These are phyloP conservation scores for Candida glucosophila DNA, from an alignment of 1,139 yeast species.

Conservation along the genomic window DNA sequence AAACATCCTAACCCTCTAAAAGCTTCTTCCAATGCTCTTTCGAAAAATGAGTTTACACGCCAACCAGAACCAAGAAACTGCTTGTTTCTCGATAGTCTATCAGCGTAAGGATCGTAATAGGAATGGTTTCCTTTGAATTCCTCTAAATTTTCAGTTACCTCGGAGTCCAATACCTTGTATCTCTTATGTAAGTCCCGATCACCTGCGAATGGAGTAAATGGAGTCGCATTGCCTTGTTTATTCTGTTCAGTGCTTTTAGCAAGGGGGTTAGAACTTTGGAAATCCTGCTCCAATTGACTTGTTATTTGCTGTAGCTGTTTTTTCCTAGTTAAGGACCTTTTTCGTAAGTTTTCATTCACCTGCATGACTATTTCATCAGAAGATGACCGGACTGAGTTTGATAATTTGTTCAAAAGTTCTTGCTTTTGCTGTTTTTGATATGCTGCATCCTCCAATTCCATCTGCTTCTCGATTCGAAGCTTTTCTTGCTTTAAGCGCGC, in stretches of 20 bases:
- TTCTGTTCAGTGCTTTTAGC: constrained; percentile 13
- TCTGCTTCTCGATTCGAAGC: constrained; percentile 55
- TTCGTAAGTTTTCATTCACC: constrained; percentile 35
- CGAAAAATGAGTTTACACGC: constrained; percentile 59
- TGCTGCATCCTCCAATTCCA: constrained; percentile 58
- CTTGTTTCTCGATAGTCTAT: constrained; percentile 51
- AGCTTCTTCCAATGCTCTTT: constrained; percentile 78
- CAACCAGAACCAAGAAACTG: constrained; percentile 85
- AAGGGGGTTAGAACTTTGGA: constrained; percentile 19
- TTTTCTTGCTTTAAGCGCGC: constrained; percentile 53
- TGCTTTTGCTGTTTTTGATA: constrained; percentile 50
- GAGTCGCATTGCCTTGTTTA: constrained; percentile 29
- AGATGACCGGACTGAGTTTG: constrained; percentile 29
- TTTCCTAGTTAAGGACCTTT: constrained; percentile 59
- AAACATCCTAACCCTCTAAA: constrained; percentile 83
- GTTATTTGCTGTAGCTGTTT: constrained; percentile 60
- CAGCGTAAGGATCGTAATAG: constrained; percentile 38
- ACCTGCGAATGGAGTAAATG: constrained; percentile 93
- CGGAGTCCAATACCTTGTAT: constrained; percentile 48
- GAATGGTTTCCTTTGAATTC: too few species aligned
- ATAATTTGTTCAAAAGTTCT: constrained; percentile 63
- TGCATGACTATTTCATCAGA: constrained; percentile 45
- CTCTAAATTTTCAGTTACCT: constrained; percentile 1
- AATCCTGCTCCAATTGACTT: constrained; percentile 36
- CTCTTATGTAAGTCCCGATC: constrained; percentile 53